Conservation (phyloP, 371 early-diverging fungal species). For the Zychaea mexicana region DNA sequence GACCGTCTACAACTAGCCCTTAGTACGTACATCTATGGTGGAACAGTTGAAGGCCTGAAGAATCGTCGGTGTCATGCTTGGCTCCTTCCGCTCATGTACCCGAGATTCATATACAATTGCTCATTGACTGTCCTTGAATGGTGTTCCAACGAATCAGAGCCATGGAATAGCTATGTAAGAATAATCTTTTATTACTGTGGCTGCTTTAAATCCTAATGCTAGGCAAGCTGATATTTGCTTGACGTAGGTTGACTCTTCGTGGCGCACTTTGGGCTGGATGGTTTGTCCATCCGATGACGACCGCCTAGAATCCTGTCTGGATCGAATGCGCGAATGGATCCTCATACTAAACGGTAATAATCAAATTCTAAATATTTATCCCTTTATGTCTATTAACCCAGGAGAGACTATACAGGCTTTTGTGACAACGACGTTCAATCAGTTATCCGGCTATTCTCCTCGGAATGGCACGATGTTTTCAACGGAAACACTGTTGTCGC, state of each 20-base stretch:
- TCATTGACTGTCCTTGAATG: background rate
- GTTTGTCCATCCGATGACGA: background rate
- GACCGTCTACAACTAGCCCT: background rate
- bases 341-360: background rate
- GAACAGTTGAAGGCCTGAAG: background rate
- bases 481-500: background rate
- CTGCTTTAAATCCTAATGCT: too few species aligned
- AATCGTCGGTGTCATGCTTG: background rate
- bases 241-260: background rate
- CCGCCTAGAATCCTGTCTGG: background rate
- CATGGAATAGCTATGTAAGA: background rate
- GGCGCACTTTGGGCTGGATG: background rate
- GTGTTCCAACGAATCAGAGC: background rate
- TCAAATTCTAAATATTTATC: too few species aligned
- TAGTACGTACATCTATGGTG: background rate
- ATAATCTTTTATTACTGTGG: background rate
- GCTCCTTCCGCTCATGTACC: constrained; percentile 4
- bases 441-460: background rate
- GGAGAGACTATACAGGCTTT: too few species aligned
- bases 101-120: background rate
- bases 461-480: background rate
- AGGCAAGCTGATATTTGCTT: background rate
- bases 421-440: background rate
- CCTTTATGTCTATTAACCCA: too few species aligned
- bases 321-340: background rate